phyloP scores from a whole-genome alignment of 306 rosid species.

The Trifolium repens region DNA sequence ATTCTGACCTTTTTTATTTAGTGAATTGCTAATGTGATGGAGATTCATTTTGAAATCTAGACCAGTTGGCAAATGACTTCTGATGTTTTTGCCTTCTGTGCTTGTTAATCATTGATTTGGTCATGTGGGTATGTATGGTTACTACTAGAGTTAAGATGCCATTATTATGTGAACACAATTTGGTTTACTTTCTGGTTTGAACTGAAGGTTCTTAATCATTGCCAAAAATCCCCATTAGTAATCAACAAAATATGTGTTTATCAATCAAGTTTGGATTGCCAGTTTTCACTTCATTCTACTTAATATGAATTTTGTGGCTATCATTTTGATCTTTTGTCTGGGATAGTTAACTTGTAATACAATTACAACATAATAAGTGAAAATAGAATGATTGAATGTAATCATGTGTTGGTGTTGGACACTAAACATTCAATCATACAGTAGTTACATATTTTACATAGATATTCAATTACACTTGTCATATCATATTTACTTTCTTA shows the following conservation, averaged over 20 bases:
- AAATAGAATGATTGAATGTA: too few relatives aligned
- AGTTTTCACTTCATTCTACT: background rate
- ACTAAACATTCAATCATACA: too few relatives aligned
- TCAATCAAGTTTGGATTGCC: background rate
- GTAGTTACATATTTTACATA: too few relatives aligned
- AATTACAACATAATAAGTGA: too few relatives aligned
- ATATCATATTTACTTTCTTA: too few relatives aligned
- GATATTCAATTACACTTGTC: too few relatives aligned
- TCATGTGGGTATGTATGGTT: background rate
- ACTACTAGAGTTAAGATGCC: background rate
- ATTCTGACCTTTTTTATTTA: background rate
- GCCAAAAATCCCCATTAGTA: too few relatives aligned
- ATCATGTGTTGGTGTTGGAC: too few relatives aligned
- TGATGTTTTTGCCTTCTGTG: background rate
- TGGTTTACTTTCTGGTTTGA: background rate
- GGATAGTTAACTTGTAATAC: too few relatives aligned
- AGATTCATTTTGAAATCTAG: constrained; percentile 8
- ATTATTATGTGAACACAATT: background rate
- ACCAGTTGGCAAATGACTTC: background rate
- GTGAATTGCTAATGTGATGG: constrained; percentile 13
- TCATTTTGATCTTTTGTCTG: background rate
- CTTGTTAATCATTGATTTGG: background rate
- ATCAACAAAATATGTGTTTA: background rate
- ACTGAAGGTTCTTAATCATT: too few relatives aligned
- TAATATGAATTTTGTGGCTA: background rate